phyloP scores from a whole-genome alignment of 2,329 filamentous ascomycete species.

The Fusarium sp. region DNA sequence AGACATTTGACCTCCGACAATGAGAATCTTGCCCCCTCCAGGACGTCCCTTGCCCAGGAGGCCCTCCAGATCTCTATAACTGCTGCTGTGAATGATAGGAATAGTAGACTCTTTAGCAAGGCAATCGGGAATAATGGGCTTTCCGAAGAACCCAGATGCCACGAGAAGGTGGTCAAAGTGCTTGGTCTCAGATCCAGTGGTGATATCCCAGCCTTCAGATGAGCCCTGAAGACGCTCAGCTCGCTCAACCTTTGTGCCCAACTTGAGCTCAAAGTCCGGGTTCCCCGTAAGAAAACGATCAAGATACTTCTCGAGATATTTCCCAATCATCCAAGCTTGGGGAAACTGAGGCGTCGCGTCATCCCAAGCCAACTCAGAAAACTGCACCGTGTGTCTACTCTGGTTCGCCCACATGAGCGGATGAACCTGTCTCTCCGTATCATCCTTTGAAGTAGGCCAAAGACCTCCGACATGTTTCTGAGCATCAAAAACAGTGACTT shows the following conservation, averaged over 20 bases:
- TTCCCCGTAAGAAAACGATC: constrained; percentile 65
- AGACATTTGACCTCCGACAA: constrained; percentile 87
- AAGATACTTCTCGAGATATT: constrained; percentile 76
- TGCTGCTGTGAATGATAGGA: constrained; percentile 76
- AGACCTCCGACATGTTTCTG: constrained; percentile 77
- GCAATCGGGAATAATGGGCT: constrained; percentile 63
- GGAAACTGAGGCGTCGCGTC: constrained; percentile 73
- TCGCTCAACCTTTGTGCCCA: constrained; percentile 61
- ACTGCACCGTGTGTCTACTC: constrained; percentile 80
- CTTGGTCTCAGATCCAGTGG: constrained; percentile 55
- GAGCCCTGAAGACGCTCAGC: constrained; percentile 51
- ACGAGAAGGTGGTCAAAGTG: constrained; percentile 79
- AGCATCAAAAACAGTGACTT: constrained; percentile 78
- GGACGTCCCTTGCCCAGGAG: constrained; percentile 57
- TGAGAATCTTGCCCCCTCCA: constrained; percentile 71
- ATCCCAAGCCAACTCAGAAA: constrained; percentile 80
- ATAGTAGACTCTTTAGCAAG: constrained; percentile 52
- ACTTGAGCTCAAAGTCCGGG: constrained; percentile 57
- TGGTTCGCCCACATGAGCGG: constrained; percentile 80
- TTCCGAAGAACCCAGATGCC: constrained; percentile 81
- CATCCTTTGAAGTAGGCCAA: constrained; percentile 72
- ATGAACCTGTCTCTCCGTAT: constrained; percentile 66
- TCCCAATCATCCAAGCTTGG: constrained; percentile 80
- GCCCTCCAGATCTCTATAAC: constrained; percentile 67
- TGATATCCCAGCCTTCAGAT: constrained; percentile 59